Evolutionary conservation across 768 basidiomycete genomes (phyloP).

Genomic region (Udeniomyces megalosporus): DNA sequence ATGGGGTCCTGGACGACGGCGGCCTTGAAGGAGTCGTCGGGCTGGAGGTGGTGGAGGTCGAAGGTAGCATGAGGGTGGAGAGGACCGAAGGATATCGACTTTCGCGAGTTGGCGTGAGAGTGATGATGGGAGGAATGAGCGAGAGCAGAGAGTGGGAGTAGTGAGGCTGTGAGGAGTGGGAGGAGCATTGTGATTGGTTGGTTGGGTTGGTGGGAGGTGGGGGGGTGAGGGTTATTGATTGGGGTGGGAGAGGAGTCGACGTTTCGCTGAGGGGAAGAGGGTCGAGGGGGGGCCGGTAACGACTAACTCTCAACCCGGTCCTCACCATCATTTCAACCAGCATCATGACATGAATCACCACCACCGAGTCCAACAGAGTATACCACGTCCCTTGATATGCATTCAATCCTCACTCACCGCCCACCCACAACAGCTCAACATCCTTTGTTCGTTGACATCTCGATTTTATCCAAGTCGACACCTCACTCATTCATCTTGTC

Average conservation of each 20-base stretch:
- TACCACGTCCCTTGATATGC: too few relatives aligned
- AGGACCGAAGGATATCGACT: constrained; percentile 83
- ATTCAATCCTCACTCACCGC: too few relatives aligned
- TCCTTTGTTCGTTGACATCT: too few relatives aligned
- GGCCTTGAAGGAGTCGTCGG: constrained; percentile 31
- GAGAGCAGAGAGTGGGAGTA: constrained; percentile 12
- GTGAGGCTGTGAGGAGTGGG: constrained; percentile 4
- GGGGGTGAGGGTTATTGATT: neutral
- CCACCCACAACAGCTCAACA: too few relatives aligned
- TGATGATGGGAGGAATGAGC: constrained; percentile 1
- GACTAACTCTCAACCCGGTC: too few relatives aligned
- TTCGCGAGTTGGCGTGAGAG: constrained; percentile 36
- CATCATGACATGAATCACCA: too few relatives aligned
- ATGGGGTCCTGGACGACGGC: constrained; percentile 52
- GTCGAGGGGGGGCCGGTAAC: too few relatives aligned
- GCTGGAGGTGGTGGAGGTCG: constrained; percentile 19
- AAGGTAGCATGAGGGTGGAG: constrained; percentile 48
- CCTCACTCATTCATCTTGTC: too few relatives aligned
- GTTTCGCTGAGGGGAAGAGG: too few relatives aligned
- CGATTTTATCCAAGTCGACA: too few relatives aligned
- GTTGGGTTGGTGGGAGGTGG: neutral
- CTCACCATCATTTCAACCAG: too few relatives aligned
- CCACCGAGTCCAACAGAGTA: too few relatives aligned
- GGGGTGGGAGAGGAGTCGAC: neutral
- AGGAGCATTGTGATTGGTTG: neutral